phyloP scores from a whole-genome alignment of 805 yeast species.

The Nakazawaea peltata region DNA sequence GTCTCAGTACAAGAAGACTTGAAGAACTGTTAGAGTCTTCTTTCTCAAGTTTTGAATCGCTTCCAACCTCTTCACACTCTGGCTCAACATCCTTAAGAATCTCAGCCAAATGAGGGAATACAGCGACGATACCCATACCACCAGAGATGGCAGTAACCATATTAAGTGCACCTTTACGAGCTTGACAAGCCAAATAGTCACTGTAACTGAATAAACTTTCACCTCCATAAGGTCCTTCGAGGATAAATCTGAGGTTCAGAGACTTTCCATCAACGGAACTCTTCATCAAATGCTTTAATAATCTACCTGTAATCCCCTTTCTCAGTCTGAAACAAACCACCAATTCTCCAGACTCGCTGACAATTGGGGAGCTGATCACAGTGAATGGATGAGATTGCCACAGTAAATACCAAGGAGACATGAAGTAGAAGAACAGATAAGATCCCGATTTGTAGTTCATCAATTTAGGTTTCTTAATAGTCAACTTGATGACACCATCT shows the following conservation, averaged over 20 bases:
- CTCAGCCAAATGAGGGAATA: slow-evolving; percentile 12
- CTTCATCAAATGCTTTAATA: slow-evolving; percentile 2
- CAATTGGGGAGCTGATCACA: slow-evolving; percentile 28
- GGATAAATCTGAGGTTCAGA: slow-evolving; percentile 22
- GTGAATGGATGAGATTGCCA: slow-evolving; percentile 80
- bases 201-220: not conserved
- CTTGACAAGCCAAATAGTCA: not conserved
- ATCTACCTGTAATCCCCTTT: slow-evolving; percentile 41
- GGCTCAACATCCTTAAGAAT: slow-evolving; percentile 5
- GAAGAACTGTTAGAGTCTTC: no score
- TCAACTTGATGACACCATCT: slow-evolving; percentile 12
- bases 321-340: slow-evolving; percentile 36
- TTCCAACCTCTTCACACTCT: not conserved
- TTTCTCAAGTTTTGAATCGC: not conserved
- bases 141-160: slow-evolving; percentile 15
- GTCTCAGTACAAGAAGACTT: no score
- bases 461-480: slow-evolving; percentile 13
- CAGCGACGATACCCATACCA: slow-evolving; percentile 16
- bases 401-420: slow-evolving; percentile 35
- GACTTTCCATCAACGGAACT: not conserved
- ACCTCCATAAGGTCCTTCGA: slow-evolving; percentile 67
- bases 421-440: slow-evolving; percentile 49
- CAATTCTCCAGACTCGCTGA: slow-evolving; percentile 19
- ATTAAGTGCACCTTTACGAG: not conserved
- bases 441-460: slow-evolving; percentile 42